Evolutionary conservation across 2,329 filamentous ascomycete species (phyloP).

Genomic region (Xylariaceae sp.): DNA sequence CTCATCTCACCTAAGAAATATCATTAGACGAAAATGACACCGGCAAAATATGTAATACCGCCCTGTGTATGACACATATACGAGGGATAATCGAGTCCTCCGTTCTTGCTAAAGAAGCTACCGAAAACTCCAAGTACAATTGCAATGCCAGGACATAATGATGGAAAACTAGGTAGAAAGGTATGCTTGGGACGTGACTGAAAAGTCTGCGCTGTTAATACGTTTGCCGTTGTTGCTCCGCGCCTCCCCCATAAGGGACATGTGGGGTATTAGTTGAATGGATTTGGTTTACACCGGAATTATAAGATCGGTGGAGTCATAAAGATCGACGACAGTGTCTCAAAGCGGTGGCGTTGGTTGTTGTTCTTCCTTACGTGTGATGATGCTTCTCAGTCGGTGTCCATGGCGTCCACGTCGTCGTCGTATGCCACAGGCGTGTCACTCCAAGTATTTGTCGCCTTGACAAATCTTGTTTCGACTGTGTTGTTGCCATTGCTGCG

Average conservation of each 20-base stretch:
- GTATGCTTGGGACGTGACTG: no score
- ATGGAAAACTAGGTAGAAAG: no score
- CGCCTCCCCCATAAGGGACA: neutral
- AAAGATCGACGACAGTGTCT: neutral
- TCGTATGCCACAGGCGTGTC: constrained; percentile 25
- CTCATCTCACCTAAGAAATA: neutral
- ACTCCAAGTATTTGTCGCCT: neutral
- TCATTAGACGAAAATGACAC: neutral
- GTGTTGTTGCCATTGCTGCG: neutral
- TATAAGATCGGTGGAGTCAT: neutral
- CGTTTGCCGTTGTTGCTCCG: constrained; percentile 7
- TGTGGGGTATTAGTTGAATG: constrained; percentile 5
- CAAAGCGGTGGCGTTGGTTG: neutral
- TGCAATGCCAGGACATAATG: no score
- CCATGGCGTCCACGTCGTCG: constrained; percentile 63
- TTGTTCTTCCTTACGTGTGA: neutral
- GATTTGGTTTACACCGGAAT: constrained; percentile 8
- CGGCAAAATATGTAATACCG: neutral
- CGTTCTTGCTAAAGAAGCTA: no score
- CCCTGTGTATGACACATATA: neutral
- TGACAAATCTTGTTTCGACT: neutral
- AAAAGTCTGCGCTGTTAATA: neutral
- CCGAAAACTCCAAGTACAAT: neutral
- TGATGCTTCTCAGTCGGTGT: constrained; percentile 43
- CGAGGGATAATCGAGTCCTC: neutral